Evolutionary conservation across 352 stramenopile species (phyloP), one percentile per base, ranked within the genome.

Genomic region (Globisporangium carolinianum): DNA sequence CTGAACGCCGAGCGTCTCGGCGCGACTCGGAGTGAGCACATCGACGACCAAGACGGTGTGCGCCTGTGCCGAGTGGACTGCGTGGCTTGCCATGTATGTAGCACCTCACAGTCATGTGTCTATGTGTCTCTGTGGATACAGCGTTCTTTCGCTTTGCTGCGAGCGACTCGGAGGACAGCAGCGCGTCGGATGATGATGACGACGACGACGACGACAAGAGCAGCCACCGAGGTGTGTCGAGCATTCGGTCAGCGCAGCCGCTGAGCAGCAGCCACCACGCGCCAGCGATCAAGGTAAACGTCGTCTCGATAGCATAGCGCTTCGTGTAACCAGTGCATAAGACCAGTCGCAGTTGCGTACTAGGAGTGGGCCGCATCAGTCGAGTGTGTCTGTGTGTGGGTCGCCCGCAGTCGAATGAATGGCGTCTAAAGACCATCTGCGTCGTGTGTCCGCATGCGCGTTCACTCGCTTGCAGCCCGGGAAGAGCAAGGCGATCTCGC

Each of bases 111-210:
- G 18, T 65, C n/a, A 9, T 45, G 37, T 9, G 35, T 41, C 9
- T 17, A 17, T 45, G 11, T 50, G 7, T 54, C 35, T 54, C 1
- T 51, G 4, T 36, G 9, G 17, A 35, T 47, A 24, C 53, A 81
- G 74, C 70, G 1, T 84, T 84, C 45, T 70, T 78, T 18, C 66
- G 74, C 45, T 84, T 84, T 55, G 72, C 74, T 35, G 73, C 70
- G 8, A 84, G 74, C 57, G 74, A 67, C 6, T 84, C 74, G 8
- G 72, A 81, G 12, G 73, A 79, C 43, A 73, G 69, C 46, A 75
- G 67, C 47, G 70, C 77, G 1, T 68, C 62, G 62, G 61, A 12
- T 49, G 65, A 77, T 50, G 66, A 66, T 38, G 47, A 38, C 51
- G 48, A 36, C 10, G 42, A 15, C 39, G 35, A 15, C 10, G 58